phyloP scores from a whole-genome alignment of 805 yeast genomes.

The Barnettozyma wickerhamii region DNA sequence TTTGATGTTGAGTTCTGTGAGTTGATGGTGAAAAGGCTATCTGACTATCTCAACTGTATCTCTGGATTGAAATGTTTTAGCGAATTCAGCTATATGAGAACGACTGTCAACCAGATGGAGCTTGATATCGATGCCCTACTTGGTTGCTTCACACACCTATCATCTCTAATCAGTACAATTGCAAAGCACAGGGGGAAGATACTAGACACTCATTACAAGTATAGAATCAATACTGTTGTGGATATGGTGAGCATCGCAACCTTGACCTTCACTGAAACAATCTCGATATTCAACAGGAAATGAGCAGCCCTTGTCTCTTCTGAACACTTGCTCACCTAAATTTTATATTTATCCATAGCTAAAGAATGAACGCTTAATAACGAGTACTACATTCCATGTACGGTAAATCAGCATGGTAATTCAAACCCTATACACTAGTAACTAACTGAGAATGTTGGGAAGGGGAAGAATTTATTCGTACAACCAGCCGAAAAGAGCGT shows the following conservation, averaged over 20 bases:
- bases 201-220: neutral
- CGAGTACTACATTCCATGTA: neutral
- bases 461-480: constrained; percentile 62
- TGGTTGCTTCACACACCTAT: constrained; percentile 3
- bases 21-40: neutral
- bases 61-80: neutral
- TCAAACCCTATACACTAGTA: neutral
- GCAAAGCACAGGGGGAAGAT: neutral
- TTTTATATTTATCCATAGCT: neutral
- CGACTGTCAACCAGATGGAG: neutral
- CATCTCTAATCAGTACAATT: neutral
- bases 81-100: neutral
- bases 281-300: no score
- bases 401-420: neutral
- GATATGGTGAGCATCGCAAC: constrained; percentile 5
- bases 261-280: neutral
- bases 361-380: neutral
- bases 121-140: constrained; percentile 1
- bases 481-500: constrained; percentile 82
- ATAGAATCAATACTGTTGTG: constrained; percentile 1
- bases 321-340: no score
- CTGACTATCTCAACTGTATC: neutral
- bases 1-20: neutral
- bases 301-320: no score
- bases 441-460: neutral